Conservation (phyloP, 139 green algal species). For the Tetradesmus lagerheimii region DNA sequence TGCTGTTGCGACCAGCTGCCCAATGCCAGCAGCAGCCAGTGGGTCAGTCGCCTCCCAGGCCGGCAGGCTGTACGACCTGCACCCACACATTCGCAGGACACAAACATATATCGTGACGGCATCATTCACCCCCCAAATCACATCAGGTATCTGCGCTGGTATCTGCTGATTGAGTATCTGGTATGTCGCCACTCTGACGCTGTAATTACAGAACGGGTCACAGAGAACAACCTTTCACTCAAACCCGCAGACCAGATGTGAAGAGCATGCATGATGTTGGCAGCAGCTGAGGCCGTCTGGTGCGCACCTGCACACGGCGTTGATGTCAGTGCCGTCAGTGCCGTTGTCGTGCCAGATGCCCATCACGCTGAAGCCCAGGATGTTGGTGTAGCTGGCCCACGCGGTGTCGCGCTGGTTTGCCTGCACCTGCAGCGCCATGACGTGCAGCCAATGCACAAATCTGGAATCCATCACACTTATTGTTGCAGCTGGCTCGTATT, state of each 20-base stretch:
- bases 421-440: constrained; percentile 49
- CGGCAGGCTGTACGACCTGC: constrained; percentile 52
- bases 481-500: too few species aligned
- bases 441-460: too few species aligned
- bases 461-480: too few species aligned
- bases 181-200: too few species aligned
- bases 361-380: constrained; percentile 83
- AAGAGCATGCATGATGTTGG: background rate
- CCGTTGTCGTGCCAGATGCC: constrained; percentile 77
- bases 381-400: constrained; percentile 70
- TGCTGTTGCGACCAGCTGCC: constrained; percentile 55
- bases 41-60: constrained; percentile 54
- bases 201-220: too few species aligned
- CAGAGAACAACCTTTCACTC: background rate
- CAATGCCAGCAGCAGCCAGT: constrained; percentile 41
- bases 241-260: too few species aligned
- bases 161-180: too few species aligned
- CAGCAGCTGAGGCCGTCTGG: background rate
- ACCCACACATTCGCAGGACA: background rate
- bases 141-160: too few species aligned
- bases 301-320: constrained; percentile 62
- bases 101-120: too few species aligned
- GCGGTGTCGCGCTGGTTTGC: constrained; percentile 70
- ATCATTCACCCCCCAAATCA: too few species aligned
- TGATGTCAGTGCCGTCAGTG: constrained; percentile 82